Evolutionary conservation across 2,329 filamentous ascomycete genomes (phyloP).

Genomic region (Trichoderma semiorbis): DNA sequence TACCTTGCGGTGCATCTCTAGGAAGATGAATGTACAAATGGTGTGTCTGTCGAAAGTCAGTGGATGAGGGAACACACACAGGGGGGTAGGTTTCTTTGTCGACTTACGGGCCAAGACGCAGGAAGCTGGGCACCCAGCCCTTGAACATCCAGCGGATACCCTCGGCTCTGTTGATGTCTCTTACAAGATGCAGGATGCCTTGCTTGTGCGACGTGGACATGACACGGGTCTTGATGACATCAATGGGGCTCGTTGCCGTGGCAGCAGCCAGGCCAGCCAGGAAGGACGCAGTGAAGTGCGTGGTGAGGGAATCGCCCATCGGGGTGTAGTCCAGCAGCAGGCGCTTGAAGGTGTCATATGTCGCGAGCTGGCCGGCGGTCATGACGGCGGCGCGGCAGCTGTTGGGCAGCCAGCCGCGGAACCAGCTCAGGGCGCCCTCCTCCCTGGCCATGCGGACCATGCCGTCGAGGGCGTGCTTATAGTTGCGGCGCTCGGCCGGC

Average conservation of each 20-base stretch:
- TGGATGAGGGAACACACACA: too few relatives aligned
- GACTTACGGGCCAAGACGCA: slow-evolving; percentile 60
- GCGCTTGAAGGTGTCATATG: slow-evolving; percentile 79
- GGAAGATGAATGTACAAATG: slow-evolving; percentile 79
- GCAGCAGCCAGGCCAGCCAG: slow-evolving; percentile 80
- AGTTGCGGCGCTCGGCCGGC: slow-evolving; percentile 71
- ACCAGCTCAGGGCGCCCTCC: slow-evolving; percentile 73
- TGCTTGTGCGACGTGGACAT: slow-evolving; percentile 63
- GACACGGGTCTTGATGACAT: slow-evolving; percentile 84
- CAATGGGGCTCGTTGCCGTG: slow-evolving; percentile 78
- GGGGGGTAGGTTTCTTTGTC: not conserved
- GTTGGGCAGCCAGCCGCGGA: slow-evolving; percentile 84
- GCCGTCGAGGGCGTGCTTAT: slow-evolving; percentile 84
- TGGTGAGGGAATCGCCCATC: slow-evolving; percentile 66
- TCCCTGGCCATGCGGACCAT: slow-evolving; percentile 81
- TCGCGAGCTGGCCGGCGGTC: slow-evolving; percentile 80
- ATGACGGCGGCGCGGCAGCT: slow-evolving; percentile 77
- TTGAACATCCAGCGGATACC: slow-evolving; percentile 83
- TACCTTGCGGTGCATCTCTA: slow-evolving; percentile 80
- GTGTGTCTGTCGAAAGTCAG: slow-evolving; percentile 57
- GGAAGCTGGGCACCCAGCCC: slow-evolving; percentile 79
- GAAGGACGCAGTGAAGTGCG: slow-evolving; percentile 75
- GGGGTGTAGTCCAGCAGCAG: slow-evolving; percentile 63
- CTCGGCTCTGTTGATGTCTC: slow-evolving; percentile 66
- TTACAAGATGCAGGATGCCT: slow-evolving; percentile 57